These are phyloP conservation scores for Phytophthora pisi DNA, from an alignment of 352 stramenopile species.

Conservation along the genomic window DNA sequence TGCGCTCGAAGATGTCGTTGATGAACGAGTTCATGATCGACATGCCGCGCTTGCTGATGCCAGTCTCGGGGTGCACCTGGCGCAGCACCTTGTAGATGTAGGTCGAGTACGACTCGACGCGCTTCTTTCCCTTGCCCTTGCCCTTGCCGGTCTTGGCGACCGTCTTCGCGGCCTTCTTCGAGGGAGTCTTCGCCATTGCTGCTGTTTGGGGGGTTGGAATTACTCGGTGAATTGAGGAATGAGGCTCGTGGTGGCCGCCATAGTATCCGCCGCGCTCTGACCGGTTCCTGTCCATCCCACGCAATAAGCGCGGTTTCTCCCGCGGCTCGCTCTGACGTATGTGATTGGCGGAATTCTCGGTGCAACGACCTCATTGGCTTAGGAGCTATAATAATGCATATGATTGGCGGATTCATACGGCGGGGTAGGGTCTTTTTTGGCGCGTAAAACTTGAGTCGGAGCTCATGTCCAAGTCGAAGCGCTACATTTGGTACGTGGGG, in stretches of 20 bases:
- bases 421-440: constrained; percentile 33
- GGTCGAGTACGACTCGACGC: constrained; percentile 89
- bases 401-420: constrained; percentile 10
- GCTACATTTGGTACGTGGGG: background rate
- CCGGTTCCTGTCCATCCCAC: constrained; percentile 19
- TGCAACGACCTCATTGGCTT: constrained; percentile 18
- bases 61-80: constrained; percentile 97
- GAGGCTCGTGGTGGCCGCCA: background rate
- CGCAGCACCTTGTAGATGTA: constrained; percentile 95
- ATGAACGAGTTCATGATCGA: constrained; percentile 99
- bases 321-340: constrained; percentile 1
- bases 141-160: constrained; percentile 78
- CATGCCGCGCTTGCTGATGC: constrained; percentile 98
- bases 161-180: constrained; percentile 92
- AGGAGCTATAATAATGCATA: background rate
- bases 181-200: constrained; percentile 95
- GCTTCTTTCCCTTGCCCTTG: constrained; percentile 90
- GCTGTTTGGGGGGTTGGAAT: constrained; percentile 31
- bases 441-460: constrained; percentile 24
- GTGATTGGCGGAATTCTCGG: constrained; percentile 29
- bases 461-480: background rate
- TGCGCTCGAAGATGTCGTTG: constrained; percentile 99
- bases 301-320: constrained; percentile 21
- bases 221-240: constrained; percentile 44
- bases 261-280: constrained; percentile 3